These are phyloP conservation scores for Gracilaria domingensis DNA, from an alignment of 23 red algal genomes.

Conservation along the genomic window DNA sequence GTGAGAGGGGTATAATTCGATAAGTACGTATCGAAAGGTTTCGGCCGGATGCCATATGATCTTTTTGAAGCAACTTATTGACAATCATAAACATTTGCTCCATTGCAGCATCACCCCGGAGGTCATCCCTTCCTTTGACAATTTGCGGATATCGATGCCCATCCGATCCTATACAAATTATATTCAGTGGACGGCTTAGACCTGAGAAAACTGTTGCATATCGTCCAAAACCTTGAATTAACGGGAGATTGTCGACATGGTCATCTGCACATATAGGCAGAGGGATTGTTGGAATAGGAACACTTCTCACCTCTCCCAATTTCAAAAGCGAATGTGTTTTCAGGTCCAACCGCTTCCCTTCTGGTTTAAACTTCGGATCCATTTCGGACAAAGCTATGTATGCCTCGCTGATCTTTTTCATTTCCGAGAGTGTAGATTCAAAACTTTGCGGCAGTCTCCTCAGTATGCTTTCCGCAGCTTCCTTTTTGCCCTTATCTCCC, in stretches of 20 bases:
- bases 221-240: slow-evolving; percentile 55
- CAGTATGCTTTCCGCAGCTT: slow-evolving; percentile 51
- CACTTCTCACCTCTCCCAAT: slow-evolving; percentile 52
- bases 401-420: slow-evolving; percentile 54
- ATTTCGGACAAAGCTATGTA: slow-evolving; percentile 75
- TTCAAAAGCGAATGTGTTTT: slow-evolving; percentile 3
- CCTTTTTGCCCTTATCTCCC: slow-evolving; percentile 75
- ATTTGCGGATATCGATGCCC: slow-evolving; percentile 80
- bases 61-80: slow-evolving; percentile 82
- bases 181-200: slow-evolving; percentile 53
- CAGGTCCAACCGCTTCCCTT: slow-evolving; percentile 37
- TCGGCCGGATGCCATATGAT: slow-evolving; percentile 56
- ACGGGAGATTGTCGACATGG: slow-evolving; percentile 21
- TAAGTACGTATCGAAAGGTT: slow-evolving; percentile 85
- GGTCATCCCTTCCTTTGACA: slow-evolving; percentile 96
- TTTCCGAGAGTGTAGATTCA: slow-evolving; percentile 42
- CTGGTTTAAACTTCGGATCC: not conserved
- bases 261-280: slow-evolving; percentile 49
- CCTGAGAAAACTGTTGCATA: slow-evolving; percentile 57
- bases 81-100: slow-evolving; percentile 96
- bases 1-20: slow-evolving; percentile 92
- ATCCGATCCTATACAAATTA: slow-evolving; percentile 85
- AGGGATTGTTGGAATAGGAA: slow-evolving; percentile 75
- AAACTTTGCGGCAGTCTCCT: slow-evolving; percentile 8
- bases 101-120: slow-evolving; percentile 96